Conservation (phyloP, 2,329 filamentous ascomycete species). For the Trichophyton verrucosum region DNA sequence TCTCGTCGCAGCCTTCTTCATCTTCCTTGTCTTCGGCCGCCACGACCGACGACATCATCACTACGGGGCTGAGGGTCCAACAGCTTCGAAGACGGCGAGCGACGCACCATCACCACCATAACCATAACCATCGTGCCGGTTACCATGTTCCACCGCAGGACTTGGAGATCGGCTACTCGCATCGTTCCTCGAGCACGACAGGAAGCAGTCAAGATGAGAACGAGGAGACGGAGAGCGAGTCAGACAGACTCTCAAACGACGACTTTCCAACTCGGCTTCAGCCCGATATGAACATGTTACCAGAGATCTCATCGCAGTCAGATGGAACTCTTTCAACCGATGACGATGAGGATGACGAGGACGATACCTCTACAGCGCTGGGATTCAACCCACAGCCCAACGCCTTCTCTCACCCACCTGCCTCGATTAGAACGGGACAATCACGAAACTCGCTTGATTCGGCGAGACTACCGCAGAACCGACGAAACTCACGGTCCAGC, state of each 20-base stretch:
- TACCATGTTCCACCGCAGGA: conserved; percentile 28
- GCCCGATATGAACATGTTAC: conserved; percentile 17
- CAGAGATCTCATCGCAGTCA: conserved; percentile 17
- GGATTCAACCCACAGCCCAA: conserved; percentile 88
- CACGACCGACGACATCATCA: conserved; percentile 70
- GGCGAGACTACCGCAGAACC: conserved; percentile 30
- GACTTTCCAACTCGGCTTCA: conserved; percentile 30
- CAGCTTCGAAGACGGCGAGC: conserved; percentile 47
- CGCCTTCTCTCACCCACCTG: conserved; percentile 74
- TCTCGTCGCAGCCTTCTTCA: conserved; percentile 83
- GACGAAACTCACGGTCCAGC: conserved; percentile 28
- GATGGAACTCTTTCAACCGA: conserved; percentile 30
- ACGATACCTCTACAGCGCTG: conserved; percentile 73
- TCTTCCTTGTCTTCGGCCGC: conserved; percentile 74
- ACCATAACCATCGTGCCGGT: conserved; percentile 17
- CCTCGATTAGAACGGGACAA: conserved; percentile 36
- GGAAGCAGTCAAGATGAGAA: conserved; percentile 86
- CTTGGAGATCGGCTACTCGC: conserved; percentile 29
- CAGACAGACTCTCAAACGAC: conserved; percentile 58
- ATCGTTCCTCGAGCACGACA: conserved; percentile 35
- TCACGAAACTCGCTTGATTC: conserved; percentile 37
- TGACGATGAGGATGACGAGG: conserved; percentile 52
- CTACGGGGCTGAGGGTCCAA: conserved; percentile 69
- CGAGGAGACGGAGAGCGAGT: conserved; percentile 83
- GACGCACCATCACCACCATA: conserved; percentile 42